Conservation (phyloP, 176 grass and related monocot species). For the Saccharum officinarum region DNA sequence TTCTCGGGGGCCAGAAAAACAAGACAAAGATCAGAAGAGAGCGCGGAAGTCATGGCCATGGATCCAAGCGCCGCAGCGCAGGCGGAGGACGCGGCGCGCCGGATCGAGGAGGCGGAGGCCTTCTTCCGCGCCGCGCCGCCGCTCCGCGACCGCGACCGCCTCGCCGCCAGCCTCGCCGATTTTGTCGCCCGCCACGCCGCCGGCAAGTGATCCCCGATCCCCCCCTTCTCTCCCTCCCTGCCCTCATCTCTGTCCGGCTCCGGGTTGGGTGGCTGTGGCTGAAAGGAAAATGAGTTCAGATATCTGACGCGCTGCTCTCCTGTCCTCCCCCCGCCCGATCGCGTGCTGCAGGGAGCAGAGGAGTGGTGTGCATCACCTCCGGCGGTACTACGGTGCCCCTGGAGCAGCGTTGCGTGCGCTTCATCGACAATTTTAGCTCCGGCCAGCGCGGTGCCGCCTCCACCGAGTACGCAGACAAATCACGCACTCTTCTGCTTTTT, state of each 20-base stretch:
- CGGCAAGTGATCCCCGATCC: slow-evolving; percentile 14
- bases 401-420: slow-evolving; percentile 88
- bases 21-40: background rate
- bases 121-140: slow-evolving; percentile 52
- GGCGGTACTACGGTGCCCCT: slow-evolving; percentile 94
- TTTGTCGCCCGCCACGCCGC: slow-evolving; percentile 43
- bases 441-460: slow-evolving; percentile 78
- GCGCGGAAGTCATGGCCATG: slow-evolving; percentile 1
- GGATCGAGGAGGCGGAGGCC: slow-evolving; percentile 23
- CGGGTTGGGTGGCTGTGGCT: background rate
- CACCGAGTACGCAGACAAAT: slow-evolving; percentile 54
- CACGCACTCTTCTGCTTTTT: background rate
- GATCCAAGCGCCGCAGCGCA: slow-evolving; percentile 21
- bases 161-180: slow-evolving; percentile 9
- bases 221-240: too few species aligned
- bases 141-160: slow-evolving; percentile 24
- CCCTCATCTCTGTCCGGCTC: background rate
- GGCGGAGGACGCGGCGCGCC: background rate
- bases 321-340: background rate
- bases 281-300: background rate
- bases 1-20: background rate
- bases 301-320: background rate
- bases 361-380: slow-evolving; percentile 81
- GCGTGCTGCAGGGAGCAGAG: slow-evolving; percentile 31
- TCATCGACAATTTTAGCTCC: slow-evolving; percentile 92